A percentile compares a stretch with the other conserved stretches of the same genome.
phyloP scores from a whole-genome alignment of 352 stramenopile genomes.

The Elongisporangium undulatum region DNA sequence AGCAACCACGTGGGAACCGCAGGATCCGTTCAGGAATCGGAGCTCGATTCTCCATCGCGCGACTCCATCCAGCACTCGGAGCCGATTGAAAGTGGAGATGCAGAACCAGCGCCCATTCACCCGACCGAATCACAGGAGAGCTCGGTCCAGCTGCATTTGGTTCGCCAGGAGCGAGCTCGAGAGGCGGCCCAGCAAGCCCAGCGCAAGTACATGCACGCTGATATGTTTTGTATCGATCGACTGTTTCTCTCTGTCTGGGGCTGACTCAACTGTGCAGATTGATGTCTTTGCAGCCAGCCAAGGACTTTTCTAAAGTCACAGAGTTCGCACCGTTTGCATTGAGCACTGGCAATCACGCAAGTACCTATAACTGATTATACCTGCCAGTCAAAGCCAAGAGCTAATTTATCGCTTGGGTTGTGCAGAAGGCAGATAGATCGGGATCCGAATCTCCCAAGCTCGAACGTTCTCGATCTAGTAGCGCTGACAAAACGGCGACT shows the following conservation, averaged over 20 bases:
- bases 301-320: conserved; percentile 60
- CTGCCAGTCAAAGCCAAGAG: not conserved
- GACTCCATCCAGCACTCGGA: not conserved
- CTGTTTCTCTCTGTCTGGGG: not conserved
- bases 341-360: conserved; percentile 55
- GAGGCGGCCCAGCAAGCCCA: conserved; percentile 29
- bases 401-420: not conserved
- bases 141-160: conserved; percentile 56
- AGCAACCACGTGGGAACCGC: not conserved
- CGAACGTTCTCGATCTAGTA: conserved; percentile 3
- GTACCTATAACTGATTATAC: not conserved
- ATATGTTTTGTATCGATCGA: not conserved
- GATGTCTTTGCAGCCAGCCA: conserved; percentile 17
- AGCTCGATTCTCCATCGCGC: not conserved
- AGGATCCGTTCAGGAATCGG: not conserved
- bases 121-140: conserved; percentile 53
- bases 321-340: conserved; percentile 47
- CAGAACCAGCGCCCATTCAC: conserved; percentile 21
- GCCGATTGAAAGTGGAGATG: not conserved
- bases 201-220: conserved; percentile 25
- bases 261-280: conserved; percentile 15
- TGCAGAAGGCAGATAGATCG: conserved; percentile 11
- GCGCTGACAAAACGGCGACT: conserved; percentile 4
- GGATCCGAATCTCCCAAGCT: conserved; percentile 13
- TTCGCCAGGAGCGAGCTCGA: conserved; percentile 44